These are phyloP conservation scores for Margaritispora aquatica DNA, from an alignment of 495 filamentous ascomycete genomes.

Conservation along the genomic window DNA sequence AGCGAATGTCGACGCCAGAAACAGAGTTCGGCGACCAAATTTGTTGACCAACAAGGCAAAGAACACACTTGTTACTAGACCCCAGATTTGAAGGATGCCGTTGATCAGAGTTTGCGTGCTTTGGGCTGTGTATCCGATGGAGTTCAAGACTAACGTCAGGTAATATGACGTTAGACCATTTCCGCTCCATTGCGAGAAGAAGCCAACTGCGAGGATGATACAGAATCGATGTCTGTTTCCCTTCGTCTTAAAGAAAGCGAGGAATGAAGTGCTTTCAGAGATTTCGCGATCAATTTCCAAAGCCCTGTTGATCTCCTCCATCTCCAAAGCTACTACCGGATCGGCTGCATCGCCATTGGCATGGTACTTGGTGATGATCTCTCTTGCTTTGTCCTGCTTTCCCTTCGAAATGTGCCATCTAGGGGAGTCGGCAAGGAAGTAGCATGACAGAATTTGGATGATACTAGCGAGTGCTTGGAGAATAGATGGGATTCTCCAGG, in stretches of 20 bases:
- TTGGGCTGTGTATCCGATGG: slow-evolving; percentile 28
- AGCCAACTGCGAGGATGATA: neutral
- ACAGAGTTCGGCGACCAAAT: neutral
- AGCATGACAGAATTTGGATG: slow-evolving; percentile 1
- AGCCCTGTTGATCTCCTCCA: slow-evolving; percentile 18
- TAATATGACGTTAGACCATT: slow-evolving; percentile 13
- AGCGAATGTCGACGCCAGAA: neutral
- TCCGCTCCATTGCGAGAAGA: slow-evolving; percentile 3
- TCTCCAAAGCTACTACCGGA: slow-evolving; percentile 28
- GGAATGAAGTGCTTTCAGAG: neutral
- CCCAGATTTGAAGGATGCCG: neutral
- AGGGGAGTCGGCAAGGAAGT: slow-evolving; percentile 9
- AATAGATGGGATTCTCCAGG: slow-evolving; percentile 10
- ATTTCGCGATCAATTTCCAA: slow-evolving; percentile 2
- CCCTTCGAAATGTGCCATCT: slow-evolving; percentile 41
- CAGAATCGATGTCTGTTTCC: neutral
- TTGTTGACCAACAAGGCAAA: neutral
- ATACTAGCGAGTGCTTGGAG: slow-evolving; percentile 15
- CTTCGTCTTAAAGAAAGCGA: neutral
- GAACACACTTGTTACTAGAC: neutral
- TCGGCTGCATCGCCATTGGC: slow-evolving; percentile 28
- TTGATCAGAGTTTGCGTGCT: slow-evolving; percentile 8
- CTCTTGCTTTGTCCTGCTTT: slow-evolving; percentile 37
- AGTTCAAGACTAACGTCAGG: slow-evolving; percentile 29
- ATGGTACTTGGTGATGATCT: slow-evolving; percentile 30